phyloP scores from a whole-genome alignment of 306 rosid species.

The Corylus avellana region DNA sequence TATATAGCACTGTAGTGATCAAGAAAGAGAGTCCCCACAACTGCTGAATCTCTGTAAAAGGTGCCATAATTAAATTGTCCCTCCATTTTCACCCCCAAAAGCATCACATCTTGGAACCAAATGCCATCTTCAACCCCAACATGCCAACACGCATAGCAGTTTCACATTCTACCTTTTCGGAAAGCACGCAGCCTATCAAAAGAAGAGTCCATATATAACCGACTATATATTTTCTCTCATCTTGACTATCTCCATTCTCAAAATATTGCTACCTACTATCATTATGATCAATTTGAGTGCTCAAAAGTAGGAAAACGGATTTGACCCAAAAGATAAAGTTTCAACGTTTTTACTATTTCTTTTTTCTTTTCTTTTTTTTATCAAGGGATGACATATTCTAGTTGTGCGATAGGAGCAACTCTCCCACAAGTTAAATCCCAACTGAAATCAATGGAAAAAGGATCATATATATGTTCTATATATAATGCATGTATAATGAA shows the following conservation, averaged over 20 bases:
- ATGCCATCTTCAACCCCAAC: conserved; percentile 26
- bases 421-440: too few relatives aligned
- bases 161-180: conserved; percentile 31
- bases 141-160: conserved; percentile 32
- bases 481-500: too few relatives aligned
- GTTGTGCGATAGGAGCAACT: too few relatives aligned
- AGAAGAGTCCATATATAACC: conserved; percentile 34
- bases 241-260: too few relatives aligned
- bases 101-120: conserved; percentile 19
- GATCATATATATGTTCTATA: too few relatives aligned
- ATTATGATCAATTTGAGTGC: neutral
- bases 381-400: too few relatives aligned
- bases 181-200: conserved; percentile 32
- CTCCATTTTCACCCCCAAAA: conserved; percentile 13
- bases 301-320: neutral
- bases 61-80: conserved; percentile 5
- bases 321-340: too few relatives aligned
- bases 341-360: too few relatives aligned
- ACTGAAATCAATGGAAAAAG: too few relatives aligned
- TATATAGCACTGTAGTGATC: conserved; percentile 13
- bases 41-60: conserved; percentile 24
- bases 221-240: too few relatives aligned
- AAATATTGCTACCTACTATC: too few relatives aligned
- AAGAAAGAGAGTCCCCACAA: neutral
- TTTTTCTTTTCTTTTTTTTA: too few relatives aligned